Evolutionary conservation across 345 rosid species (phyloP).

Genomic region (Jatropha curcas): DNA sequence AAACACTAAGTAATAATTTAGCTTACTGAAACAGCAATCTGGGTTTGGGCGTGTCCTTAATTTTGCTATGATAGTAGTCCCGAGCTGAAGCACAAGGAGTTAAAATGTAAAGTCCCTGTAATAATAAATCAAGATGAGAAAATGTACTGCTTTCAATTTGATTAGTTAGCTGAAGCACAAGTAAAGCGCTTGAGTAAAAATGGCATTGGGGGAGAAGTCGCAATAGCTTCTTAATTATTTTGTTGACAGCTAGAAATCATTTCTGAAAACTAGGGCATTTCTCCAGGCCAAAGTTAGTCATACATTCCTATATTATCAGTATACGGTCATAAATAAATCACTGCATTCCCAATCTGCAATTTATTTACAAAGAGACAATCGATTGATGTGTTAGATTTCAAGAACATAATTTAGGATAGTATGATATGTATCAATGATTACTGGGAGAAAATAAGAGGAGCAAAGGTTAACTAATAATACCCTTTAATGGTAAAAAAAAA

Average conservation of each 20-base stretch:
- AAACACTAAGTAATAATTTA: no score
- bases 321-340: slow-evolving; percentile 67
- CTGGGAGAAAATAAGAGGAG: no score
- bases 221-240: slow-evolving; percentile 51
- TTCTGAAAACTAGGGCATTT: slow-evolving; percentile 75
- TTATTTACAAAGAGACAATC: neutral
- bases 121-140: slow-evolving; percentile 44
- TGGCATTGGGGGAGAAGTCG: slow-evolving; percentile 44
- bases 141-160: slow-evolving; percentile 22
- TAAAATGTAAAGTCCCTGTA: slow-evolving; percentile 83
- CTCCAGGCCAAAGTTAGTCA: slow-evolving; percentile 53
- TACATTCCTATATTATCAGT: slow-evolving; percentile 71
- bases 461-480: no score
- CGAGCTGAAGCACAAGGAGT: no score
- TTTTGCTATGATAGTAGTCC: no score
- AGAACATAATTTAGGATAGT: no score
- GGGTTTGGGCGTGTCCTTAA: slow-evolving; percentile 60
- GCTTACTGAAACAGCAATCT: no score
- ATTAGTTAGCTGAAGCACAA: slow-evolving; percentile 40
- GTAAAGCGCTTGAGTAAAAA: no score
- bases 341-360: slow-evolving; percentile 82
- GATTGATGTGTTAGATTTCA: no score
- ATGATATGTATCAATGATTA: no score
- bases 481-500: neutral
- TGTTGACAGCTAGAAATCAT: no score